Base-by-base conservation (phyloP, 208 protist genomes). In the Wallacemonas sp. region DNA sequence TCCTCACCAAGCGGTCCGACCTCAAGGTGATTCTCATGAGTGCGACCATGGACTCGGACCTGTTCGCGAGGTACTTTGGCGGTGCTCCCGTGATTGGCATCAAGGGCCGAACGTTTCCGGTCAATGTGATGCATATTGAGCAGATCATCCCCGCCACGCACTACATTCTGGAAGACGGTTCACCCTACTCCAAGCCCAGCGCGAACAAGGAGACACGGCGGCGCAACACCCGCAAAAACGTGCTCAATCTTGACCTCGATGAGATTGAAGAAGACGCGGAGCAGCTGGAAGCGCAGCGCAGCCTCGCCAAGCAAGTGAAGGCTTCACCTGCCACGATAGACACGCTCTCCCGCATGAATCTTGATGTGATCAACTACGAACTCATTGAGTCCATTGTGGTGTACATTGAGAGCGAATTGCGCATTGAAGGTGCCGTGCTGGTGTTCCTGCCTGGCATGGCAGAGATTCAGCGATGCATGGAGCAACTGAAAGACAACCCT, bases 401-500 rank as follows among this genome's bases (percentile, higher is more conserved):
- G 39, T 84, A 97, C 72, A 97, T 98, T 80, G 77, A 88, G 58
- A 65, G 33, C 17, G 47, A 31, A 9, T 62, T 97, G 42, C 63
- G 75, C 49, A 67, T 76, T 9, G 73, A 77, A 2, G 90, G 95
- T 26, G 88, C 94, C 1, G 91, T 99, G 28, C 86, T 99, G 17
- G 86, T 99, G 30, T 99, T 99, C 78, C 67, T 99, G 30, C 96
- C 97, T 15, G 97, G 97, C 49, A 96, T 99, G 79, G 80, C 83
- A 0, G 97, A 98, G 66, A 98, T 99, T 17, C 75, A 87, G 53
- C 75, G 67, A 17, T 91, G 96, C 69, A 90, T 90, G 68, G 84
- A 97, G 36, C 77, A 95, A 55, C 75, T 98, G 31, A 83, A 80
- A 51, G 71, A 64, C 67, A 88, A 93, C 56, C 61, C 76, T 0